Base-by-base conservation (phyloP, 306 rosid genomes). In the Trichosanthes cucumerina region DNA sequence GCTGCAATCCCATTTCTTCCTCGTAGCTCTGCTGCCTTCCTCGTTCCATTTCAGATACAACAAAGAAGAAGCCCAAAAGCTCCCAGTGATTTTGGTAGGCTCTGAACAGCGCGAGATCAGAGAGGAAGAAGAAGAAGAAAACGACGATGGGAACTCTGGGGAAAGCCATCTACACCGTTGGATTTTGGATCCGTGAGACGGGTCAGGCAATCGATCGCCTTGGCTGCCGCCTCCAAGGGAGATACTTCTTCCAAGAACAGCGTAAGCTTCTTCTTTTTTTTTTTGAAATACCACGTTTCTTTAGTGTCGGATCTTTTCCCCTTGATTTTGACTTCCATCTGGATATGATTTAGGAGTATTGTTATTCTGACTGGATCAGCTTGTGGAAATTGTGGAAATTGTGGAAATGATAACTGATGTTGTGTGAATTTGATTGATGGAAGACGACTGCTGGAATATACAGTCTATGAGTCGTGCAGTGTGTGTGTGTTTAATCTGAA, bases 101-200 rank as follows among this genome's bases (percentile, higher is more conserved):
- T 68, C 75, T 39, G 75, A 21, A 41, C 14, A 41, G 31, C 73
- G 18, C 18, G 53, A 41, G 34, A 41, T 41, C 75, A 41, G 53
- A 39, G 76, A 71, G 57, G 23, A 71, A 1, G 12, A 71, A 21
- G 38, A 71, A 14, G 75, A 43, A 10, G 38, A 60, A 44, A 38
- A 43, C 44, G 66, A 46, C 77, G 81, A 93, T 94, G 98, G 98
- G 96, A 77, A 91, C 96, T 7, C 15, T 93, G 14, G 98, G 98
- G 18, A 88, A 84, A 82, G 97, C 95, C 26, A 83, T 94, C 82
- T 94, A 94, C 95, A 78, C 94, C 83, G 92, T 94, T 31, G 97
- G 98, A 84, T 92, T 94, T 87, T 90, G 93, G 98, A 92, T 94
- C 91, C 97, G 98, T 60, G 98, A 94, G 84, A 89, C 96, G 9